A percentile compares a stretch with the other conserved stretches of the same genome.
These are phyloP conservation scores for Oropetium thomaeum DNA, from an alignment of 176 grass and related monocot species.

Conservation along the genomic window DNA sequence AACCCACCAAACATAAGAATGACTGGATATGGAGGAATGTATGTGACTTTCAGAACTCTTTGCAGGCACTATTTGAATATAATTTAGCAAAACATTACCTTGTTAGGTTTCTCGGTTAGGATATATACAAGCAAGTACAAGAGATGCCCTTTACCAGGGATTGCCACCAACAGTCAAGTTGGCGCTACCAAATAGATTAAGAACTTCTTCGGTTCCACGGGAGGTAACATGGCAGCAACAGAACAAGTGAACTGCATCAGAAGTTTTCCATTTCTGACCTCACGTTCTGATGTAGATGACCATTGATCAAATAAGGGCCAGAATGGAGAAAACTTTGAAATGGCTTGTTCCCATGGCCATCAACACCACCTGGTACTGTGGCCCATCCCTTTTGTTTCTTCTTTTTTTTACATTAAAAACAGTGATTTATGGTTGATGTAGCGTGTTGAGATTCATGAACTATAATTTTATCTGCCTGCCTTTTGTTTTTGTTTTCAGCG, in stretches of 20 bases:
- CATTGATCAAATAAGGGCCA: constrained; percentile 57
- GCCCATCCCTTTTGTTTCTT: background rate
- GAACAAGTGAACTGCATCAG: background rate
- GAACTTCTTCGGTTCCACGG: constrained; percentile 40
- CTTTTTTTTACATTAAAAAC: too few relatives aligned
- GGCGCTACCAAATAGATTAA: constrained; percentile 63
- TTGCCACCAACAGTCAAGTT: constrained; percentile 68
- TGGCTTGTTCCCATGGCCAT: constrained; percentile 88
- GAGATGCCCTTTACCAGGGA: constrained; percentile 83
- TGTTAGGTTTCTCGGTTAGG: constrained; percentile 77
- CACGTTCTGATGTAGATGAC: constrained; percentile 47
- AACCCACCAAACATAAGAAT: background rate
- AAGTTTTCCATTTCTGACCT: constrained; percentile 38
- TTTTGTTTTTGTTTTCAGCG: constrained; percentile 17
- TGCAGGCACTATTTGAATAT: constrained; percentile 1
- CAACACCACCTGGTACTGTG: constrained; percentile 60
- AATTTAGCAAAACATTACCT: constrained; percentile 15
- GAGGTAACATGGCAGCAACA: constrained; percentile 54
- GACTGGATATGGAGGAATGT: background rate
- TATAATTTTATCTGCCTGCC: background rate
- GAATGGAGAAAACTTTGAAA: constrained; percentile 71
- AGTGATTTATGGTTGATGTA: background rate
- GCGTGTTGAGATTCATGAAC: background rate
- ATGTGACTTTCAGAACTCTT: constrained; percentile 15
- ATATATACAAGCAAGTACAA: constrained; percentile 62